Base-by-base conservation (phyloP, 139 green algal species). In the Coelastrella sp. region DNA sequence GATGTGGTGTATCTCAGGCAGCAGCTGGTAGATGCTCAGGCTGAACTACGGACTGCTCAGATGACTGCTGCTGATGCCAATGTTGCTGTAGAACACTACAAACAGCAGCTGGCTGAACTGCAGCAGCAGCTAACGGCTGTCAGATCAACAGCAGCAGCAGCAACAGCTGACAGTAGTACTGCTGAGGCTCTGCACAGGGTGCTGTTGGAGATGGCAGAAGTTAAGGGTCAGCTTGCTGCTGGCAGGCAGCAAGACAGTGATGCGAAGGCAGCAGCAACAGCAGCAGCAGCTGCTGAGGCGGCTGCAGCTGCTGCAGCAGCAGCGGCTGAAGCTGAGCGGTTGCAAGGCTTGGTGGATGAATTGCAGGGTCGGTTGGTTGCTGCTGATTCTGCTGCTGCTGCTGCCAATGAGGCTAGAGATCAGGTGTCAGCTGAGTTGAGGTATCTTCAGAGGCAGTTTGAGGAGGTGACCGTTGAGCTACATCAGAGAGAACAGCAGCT, bases 391-490 rank as follows among this genome's bases (percentile, higher is more conserved):
- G 72, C 45, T 21, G 72, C 35, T 11, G n/a, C 51, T 13, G 41
- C 4, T 57, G 8, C 9, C 23, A 40, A 6, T 37, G 37, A 27
- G n/a, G 69, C 69, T 5, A n/a, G 25, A 13, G 69, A 63, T 30
- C 25, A 62, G 69, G 13, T 67, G n/a, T n/a, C n/a, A n/a, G 75
- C 75, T 41, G 75, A 82, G 75, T 15, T 82, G 53, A 17, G 25
- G 23, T 71, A 66, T 23, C 21, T 69, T 34, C 75, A 82, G 75
- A 32, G 23, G 4, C 75, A 71, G 32, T 82, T 71, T 71, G 75
- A 72, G 35, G 75, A 82, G 51, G 75, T 82, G 7, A 82, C 75
- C 4, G 35, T 5, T 37, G 75, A 82, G 53, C 75, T 82, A 35
- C 45, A 64, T 17, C 45, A 80, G 11, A 64, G 48, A 9, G 3